These are phyloP conservation scores for Dalechampia spathulata DNA, from an alignment of 441 rosid species.

Conservation along the genomic window DNA sequence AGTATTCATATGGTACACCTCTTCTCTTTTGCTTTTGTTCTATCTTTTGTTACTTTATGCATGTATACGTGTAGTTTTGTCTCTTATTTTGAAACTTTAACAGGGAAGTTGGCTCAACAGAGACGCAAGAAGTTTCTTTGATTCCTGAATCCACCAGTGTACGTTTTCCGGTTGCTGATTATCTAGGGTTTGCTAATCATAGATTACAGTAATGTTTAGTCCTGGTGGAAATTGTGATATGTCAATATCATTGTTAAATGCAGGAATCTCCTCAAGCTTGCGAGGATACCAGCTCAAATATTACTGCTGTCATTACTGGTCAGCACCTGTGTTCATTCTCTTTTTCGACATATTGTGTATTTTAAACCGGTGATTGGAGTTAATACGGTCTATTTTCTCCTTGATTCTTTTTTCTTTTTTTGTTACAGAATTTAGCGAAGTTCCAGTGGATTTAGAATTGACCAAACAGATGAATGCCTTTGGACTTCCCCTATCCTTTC, in stretches of 20 bases:
- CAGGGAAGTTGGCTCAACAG: constrained; percentile 58
- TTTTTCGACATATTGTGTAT: too few relatives aligned
- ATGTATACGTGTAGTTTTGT: neutral
- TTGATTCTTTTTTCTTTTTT: too few relatives aligned
- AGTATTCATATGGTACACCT: constrained; percentile 52
- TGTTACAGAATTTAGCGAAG: constrained; percentile 24
- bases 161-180: constrained; percentile 11
- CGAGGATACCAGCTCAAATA: constrained; percentile 18
- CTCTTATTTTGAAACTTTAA: neutral
- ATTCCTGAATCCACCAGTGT: constrained; percentile 22
- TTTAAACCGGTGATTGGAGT: too few relatives aligned
- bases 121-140: constrained; percentile 25
- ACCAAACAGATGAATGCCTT: constrained; percentile 48
- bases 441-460: constrained; percentile 39
- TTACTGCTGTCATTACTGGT: constrained; percentile 22
- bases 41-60: neutral
- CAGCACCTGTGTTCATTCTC: neutral
- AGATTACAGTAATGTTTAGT: too few relatives aligned
- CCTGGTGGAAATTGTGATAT: too few relatives aligned
- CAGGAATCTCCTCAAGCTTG: constrained; percentile 24
- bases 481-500: constrained; percentile 78
- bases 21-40: constrained; percentile 1
- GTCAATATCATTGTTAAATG: constrained; percentile 1
- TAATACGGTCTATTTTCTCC: too few relatives aligned
- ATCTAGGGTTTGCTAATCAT: neutral